Evolutionary conservation across 2,329 filamentous ascomycete species (phyloP).

Genomic region (Fusarium pseudocircinatum): DNA sequence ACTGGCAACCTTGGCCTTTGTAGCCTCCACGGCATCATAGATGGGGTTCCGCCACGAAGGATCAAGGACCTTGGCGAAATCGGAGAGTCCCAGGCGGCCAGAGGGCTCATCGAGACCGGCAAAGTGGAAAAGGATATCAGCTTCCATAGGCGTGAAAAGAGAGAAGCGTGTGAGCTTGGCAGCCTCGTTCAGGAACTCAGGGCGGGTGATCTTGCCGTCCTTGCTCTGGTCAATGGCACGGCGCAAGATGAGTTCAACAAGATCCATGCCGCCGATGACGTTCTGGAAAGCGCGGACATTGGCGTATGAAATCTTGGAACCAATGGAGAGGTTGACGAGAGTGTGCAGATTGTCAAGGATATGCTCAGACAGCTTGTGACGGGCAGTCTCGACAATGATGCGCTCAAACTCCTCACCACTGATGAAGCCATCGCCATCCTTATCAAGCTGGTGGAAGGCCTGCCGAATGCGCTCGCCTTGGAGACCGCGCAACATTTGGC

Average conservation of each 20-base stretch:
- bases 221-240: slow-evolving; percentile 83
- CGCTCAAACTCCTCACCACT: slow-evolving; percentile 95
- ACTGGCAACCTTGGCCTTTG: slow-evolving; percentile 47
- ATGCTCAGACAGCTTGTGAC: slow-evolving; percentile 97
- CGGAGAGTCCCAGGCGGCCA: slow-evolving; percentile 79
- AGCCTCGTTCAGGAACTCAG: slow-evolving; percentile 95
- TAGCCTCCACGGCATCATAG: slow-evolving; percentile 61
- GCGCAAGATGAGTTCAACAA: slow-evolving; percentile 92
- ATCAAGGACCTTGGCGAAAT: slow-evolving; percentile 96
- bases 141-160: slow-evolving; percentile 97
- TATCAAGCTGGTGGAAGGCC: slow-evolving; percentile 92
- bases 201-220: slow-evolving; percentile 92
- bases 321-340: slow-evolving; percentile 91
- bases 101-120: slow-evolving; percentile 91
- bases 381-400: slow-evolving; percentile 92
- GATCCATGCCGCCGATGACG: slow-evolving; percentile 96
- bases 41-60: slow-evolving; percentile 82
- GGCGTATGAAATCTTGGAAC: slow-evolving; percentile 96
- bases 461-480: slow-evolving; percentile 97
- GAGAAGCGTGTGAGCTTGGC: slow-evolving; percentile 92
- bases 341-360: slow-evolving; percentile 89
- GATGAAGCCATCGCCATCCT: slow-evolving; percentile 92
- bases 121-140: slow-evolving; percentile 98
- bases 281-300: slow-evolving; percentile 99
- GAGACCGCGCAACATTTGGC: slow-evolving; percentile 95